Percentiles rank a stretch among this genome's conserved stretches.
Conservation (phyloP, 805 yeast species). For the Diddensiella santjacobensis region DNA sequence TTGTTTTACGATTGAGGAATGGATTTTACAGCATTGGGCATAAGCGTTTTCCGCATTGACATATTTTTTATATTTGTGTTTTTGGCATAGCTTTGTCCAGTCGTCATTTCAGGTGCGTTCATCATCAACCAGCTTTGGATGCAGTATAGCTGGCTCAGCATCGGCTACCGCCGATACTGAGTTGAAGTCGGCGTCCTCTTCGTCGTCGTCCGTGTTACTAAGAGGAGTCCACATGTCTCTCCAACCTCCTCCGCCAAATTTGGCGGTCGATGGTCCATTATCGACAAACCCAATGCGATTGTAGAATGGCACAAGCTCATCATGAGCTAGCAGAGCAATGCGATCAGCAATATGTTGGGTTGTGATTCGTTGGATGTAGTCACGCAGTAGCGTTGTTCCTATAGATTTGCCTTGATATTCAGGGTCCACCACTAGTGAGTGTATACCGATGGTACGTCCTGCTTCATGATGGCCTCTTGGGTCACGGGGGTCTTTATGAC, state of each 20-base stretch:
- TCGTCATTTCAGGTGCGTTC: background rate
- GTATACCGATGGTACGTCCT: constrained; percentile 73
- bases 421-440: constrained; percentile 73
- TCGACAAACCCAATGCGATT: constrained; percentile 75
- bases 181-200: background rate
- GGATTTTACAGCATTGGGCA: too few species aligned
- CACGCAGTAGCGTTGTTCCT: constrained; percentile 79
- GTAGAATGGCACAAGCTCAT: constrained; percentile 68
- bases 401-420: constrained; percentile 76
- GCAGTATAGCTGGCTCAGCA: background rate
- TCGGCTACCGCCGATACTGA: background rate
- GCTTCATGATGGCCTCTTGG: constrained; percentile 67
- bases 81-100: background rate
- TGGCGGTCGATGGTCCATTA: constrained; percentile 37
- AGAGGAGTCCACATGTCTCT: constrained; percentile 22
- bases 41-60: too few species aligned
- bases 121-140: background rate
- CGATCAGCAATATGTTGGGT: constrained; percentile 82
- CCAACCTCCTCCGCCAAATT: constrained; percentile 26
- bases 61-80: background rate
- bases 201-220: constrained; percentile 19
- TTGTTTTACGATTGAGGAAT: too few species aligned
- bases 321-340: constrained; percentile 70
- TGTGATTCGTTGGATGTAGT: constrained; percentile 83
- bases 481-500: constrained; percentile 25